phyloP scores from a whole-genome alignment of 2,329 filamentous ascomycete species.

The Didymosphaeria variabile region DNA sequence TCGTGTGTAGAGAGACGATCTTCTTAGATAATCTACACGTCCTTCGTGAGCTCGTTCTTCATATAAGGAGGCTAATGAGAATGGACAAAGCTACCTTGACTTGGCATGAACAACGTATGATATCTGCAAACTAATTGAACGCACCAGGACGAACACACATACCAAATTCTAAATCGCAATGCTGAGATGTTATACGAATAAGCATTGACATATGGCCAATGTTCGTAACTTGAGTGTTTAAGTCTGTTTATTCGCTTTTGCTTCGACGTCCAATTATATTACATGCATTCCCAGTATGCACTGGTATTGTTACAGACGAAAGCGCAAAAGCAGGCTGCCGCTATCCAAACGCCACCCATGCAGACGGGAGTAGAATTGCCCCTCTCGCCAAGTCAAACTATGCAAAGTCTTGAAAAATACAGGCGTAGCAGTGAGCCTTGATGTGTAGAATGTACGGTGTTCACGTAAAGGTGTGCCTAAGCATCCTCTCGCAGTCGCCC shows the following conservation, averaged over 20 bases:
- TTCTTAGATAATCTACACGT: too few relatives aligned
- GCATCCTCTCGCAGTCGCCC: constrained; percentile 28
- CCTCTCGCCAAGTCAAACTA: constrained; percentile 14
- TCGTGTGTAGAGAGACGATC: too few relatives aligned
- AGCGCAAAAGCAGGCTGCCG: constrained; percentile 2
- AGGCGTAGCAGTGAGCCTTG: constrained; percentile 2
- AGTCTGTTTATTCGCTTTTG: constrained; percentile 8
- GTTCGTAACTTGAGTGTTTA: background rate
- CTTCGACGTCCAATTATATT: background rate
- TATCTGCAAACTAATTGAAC: too few relatives aligned
- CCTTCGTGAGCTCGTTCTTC: background rate
- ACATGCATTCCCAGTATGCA: constrained; percentile 11
- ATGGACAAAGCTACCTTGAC: background rate
- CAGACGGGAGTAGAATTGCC: constrained; percentile 24
- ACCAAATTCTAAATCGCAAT: background rate
- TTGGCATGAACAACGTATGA: too few relatives aligned
- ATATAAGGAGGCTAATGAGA: background rate
- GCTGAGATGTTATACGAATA: background rate
- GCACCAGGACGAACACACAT: too few relatives aligned
- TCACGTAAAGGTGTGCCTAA: background rate
- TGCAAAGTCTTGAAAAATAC: constrained; percentile 18
- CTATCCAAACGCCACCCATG: constrained; percentile 20
- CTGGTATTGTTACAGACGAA: constrained; percentile 18
- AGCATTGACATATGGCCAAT: background rate
- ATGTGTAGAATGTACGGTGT: background rate